Conservation (phyloP, 73 alveolate species). For the Paramecium primaurelia region DNA sequence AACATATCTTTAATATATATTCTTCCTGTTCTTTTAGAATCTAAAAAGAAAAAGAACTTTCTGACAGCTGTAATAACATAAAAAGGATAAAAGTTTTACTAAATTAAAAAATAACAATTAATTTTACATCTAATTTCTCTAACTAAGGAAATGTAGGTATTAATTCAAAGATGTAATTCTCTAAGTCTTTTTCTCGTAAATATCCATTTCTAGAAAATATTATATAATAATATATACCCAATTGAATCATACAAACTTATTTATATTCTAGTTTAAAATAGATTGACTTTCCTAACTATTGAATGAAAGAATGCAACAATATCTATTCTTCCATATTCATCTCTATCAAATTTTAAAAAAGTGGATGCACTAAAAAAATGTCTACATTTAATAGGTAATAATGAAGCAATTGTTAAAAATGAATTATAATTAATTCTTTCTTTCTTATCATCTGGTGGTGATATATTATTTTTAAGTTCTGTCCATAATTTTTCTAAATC, state of each 20-base stretch:
- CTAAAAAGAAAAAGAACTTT: constrained; percentile 96
- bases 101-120: neutral
- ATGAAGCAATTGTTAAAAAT: constrained; percentile 67
- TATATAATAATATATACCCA: constrained; percentile 41
- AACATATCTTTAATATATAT: constrained; percentile 93
- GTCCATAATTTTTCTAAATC: constrained; percentile 92
- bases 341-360: constrained; percentile 93
- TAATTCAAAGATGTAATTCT: constrained; percentile 94
- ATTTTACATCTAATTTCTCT: constrained; percentile 57
- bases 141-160: constrained; percentile 94
- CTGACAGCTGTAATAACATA: constrained; percentile 98
- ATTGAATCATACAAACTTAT: constrained; percentile 84
- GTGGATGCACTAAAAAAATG: constrained; percentile 89
- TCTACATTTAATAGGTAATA: constrained; percentile 79
- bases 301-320: constrained; percentile 97
- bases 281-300: constrained; percentile 92
- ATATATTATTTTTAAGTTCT: constrained; percentile 78
- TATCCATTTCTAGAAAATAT: constrained; percentile 69
- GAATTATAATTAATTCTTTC: constrained; percentile 94
- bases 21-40: constrained; percentile 92
- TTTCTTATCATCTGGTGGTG: constrained; percentile 93
- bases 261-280: constrained; percentile 85
- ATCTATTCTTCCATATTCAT: constrained; percentile 96
- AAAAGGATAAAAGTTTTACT: constrained; percentile 95
- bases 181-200: constrained; percentile 93